Evolutionary conservation across 2,329 filamentous ascomycete species (phyloP).

Genomic region (Cercospora sp.): DNA sequence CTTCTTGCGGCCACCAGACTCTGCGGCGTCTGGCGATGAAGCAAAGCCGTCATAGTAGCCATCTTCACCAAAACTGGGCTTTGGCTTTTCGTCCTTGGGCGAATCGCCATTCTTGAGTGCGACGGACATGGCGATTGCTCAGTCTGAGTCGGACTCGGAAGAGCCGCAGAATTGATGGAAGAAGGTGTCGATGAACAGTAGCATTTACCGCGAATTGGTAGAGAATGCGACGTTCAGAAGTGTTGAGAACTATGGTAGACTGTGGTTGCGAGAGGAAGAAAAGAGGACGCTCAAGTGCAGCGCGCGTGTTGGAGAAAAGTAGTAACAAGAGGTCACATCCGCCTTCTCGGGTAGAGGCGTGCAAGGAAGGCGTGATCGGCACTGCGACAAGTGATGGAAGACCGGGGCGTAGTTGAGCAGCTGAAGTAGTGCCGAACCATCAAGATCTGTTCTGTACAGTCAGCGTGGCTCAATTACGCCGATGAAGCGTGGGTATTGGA

Average conservation of each 20-base stretch:
- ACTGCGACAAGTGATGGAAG: neutral
- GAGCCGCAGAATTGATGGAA: conserved; percentile 23
- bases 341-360: neutral
- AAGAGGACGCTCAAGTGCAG: neutral
- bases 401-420: neutral
- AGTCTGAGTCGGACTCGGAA: conserved; percentile 16
- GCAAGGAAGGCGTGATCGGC: conserved; percentile 5
- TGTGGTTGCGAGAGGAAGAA: neutral
- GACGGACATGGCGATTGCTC: conserved; percentile 3
- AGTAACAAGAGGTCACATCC: neutral
- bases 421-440: neutral
- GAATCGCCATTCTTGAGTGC: neutral
- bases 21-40: conserved; percentile 32
- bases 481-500: neutral
- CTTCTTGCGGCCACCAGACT: conserved; percentile 34
- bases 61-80: conserved; percentile 27
- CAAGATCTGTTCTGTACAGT: neutral
- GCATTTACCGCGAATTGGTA: conserved; percentile 15
- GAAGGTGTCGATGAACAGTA: conserved; percentile 20
- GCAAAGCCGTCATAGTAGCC: conserved; percentile 34
- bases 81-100: conserved; percentile 20
- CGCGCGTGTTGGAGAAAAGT: neutral
- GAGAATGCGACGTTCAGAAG: neutral
- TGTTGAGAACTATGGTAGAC: neutral
- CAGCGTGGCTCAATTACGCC: neutral